phyloP scores from a whole-genome alignment of 441 rosid genomes.

The Manihot esculenta region DNA sequence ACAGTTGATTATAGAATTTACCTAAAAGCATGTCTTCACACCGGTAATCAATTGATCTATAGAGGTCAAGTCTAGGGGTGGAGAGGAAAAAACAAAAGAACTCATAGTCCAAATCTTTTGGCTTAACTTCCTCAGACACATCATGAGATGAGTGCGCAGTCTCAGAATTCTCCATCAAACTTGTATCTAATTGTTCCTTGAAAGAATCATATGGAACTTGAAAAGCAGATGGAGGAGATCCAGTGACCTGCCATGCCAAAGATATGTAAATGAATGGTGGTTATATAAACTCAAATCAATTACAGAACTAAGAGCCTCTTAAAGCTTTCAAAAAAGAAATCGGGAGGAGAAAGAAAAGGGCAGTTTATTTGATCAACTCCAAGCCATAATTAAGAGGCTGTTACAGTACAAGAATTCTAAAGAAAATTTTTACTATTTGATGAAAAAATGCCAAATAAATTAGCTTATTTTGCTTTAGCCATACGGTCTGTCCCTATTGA shows the following conservation, averaged over 20 bases:
- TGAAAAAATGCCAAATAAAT: not conserved
- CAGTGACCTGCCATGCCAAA: slow-evolving; percentile 64
- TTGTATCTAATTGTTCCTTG: slow-evolving; percentile 43
- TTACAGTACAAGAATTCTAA: not conserved
- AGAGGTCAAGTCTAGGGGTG: slow-evolving; percentile 74
- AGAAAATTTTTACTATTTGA: not conserved
- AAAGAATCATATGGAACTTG: slow-evolving; percentile 74
- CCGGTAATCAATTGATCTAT: slow-evolving; percentile 74
- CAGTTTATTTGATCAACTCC: slow-evolving; percentile 5
- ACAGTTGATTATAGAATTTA: slow-evolving; percentile 21
- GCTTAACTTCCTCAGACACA: slow-evolving; percentile 33
- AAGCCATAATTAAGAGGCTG: not conserved
- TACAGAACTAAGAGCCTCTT: not conserved
- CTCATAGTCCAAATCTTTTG: slow-evolving; percentile 72
- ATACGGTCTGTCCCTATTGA: not conserved
- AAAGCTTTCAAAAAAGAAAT: not conserved
- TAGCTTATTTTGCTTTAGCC: not conserved
- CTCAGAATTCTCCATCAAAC: slow-evolving; percentile 28
- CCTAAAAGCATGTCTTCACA: slow-evolving; percentile 93
- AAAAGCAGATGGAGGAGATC: slow-evolving; percentile 87
- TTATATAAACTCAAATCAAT: not conserved
- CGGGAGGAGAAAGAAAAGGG: not conserved
- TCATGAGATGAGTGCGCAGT: slow-evolving; percentile 34
- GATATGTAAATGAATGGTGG: slow-evolving; percentile 10
- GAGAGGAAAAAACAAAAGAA: slow-evolving; percentile 86